Conservation (phyloP, 2,329 filamentous ascomycete species). For the Sphaerulina vaccinii region DNA sequence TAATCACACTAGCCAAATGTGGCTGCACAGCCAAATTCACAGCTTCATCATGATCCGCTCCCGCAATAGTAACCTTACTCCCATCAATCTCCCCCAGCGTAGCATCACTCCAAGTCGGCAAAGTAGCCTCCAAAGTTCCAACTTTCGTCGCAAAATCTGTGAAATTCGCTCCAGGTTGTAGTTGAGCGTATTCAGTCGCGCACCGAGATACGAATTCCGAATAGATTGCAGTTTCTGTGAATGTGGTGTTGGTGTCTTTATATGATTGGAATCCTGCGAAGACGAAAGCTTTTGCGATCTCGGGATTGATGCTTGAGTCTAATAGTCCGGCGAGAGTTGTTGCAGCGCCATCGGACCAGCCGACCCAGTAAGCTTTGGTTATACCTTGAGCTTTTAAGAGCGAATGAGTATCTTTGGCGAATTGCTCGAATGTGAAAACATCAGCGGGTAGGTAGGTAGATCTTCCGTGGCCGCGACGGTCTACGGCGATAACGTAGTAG, state of each 20-base stretch:
- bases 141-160: conserved; percentile 41
- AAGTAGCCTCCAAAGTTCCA: conserved; percentile 39
- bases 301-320: conserved; percentile 33
- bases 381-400: conserved; percentile 37
- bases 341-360: conserved; percentile 46
- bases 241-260: conserved; percentile 41
- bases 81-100: conserved; percentile 29
- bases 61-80: conserved; percentile 32
- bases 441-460: conserved; percentile 40
- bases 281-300: conserved; percentile 44
- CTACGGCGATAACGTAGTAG: conserved; percentile 44
- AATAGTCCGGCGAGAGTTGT: conserved; percentile 42
- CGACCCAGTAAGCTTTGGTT: conserved; percentile 38
- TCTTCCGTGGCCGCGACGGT: conserved; percentile 46
- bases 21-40: conserved; percentile 41
- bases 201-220: conserved; percentile 40
- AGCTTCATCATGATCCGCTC: conserved; percentile 41
- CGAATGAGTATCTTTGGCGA: conserved; percentile 40
- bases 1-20: conserved; percentile 40
- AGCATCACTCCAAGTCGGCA: conserved; percentile 36
- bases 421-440: conserved; percentile 42
- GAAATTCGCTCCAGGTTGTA: conserved; percentile 42
- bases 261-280: conserved; percentile 40
- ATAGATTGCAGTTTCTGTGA: conserved; percentile 38
- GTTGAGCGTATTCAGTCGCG: conserved; percentile 37